phyloP scores from a whole-genome alignment of 176 grass and related monocot genomes.

The Poa annua region DNA sequence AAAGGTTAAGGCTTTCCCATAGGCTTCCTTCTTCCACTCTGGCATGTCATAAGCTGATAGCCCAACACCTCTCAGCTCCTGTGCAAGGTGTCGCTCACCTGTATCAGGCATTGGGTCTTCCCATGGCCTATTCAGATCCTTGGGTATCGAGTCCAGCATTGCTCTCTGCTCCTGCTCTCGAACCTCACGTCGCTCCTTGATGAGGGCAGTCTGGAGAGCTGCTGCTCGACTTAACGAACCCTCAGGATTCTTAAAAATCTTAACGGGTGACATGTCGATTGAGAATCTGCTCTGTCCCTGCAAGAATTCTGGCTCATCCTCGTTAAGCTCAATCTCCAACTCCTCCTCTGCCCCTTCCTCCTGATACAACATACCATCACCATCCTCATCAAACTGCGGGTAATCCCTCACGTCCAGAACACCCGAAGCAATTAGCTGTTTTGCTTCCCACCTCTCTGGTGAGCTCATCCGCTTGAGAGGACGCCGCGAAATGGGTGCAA shows the following conservation, averaged over 20 bases:
- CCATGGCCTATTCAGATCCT: slow-evolving; percentile 98
- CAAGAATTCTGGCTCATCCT: slow-evolving; percentile 94
- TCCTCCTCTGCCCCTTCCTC: slow-evolving; percentile 92
- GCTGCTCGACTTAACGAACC: slow-evolving; percentile 90
- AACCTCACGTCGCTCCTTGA: slow-evolving; percentile 94
- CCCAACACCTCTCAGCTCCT: slow-evolving; percentile 86
- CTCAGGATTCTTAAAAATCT: slow-evolving; percentile 97
- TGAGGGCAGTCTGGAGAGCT: slow-evolving; percentile 84
- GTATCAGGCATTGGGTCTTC: slow-evolving; percentile 96
- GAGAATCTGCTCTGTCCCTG: slow-evolving; percentile 83
- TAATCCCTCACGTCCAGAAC: slow-evolving; percentile 73
- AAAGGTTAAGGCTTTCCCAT: slow-evolving; percentile 92
- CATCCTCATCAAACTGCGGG: slow-evolving; percentile 86
- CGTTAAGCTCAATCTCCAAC: slow-evolving; percentile 88
- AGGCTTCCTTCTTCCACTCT: slow-evolving; percentile 96
- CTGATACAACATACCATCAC: slow-evolving; percentile 78
- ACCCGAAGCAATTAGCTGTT: slow-evolving; percentile 84
- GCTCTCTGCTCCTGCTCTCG: slow-evolving; percentile 92
- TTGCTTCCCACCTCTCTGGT: slow-evolving; percentile 90
- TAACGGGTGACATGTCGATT: slow-evolving; percentile 91
- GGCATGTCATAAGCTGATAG: slow-evolving; percentile 96
- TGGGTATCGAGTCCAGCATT: slow-evolving; percentile 95
- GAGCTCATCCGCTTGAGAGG: slow-evolving; percentile 86
- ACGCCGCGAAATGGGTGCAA: slow-evolving; percentile 44
- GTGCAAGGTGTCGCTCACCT: slow-evolving; percentile 81